phyloP scores from a whole-genome alignment of 1,284 basidiomycete genomes.

The Pseudozyma sp. region DNA sequence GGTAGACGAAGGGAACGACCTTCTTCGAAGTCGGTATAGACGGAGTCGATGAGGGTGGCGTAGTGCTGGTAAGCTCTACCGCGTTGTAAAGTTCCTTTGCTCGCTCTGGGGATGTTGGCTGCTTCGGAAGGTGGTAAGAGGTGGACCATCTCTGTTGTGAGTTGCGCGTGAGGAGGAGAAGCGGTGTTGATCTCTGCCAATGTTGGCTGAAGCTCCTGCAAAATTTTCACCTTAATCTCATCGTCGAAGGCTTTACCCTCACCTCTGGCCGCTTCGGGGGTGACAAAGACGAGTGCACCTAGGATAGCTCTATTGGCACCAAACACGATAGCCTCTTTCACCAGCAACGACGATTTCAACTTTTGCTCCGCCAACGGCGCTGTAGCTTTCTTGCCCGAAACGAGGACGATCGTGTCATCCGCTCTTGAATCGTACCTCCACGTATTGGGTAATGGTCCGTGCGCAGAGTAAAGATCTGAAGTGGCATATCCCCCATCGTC shows the following conservation, averaged over 20 bases:
- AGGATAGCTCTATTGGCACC: slow-evolving; percentile 54
- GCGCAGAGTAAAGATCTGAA: slow-evolving; percentile 48
- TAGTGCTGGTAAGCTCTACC: slow-evolving; percentile 47
- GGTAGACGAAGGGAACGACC: slow-evolving; percentile 33
- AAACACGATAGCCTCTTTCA: slow-evolving; percentile 55
- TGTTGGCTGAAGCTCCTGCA: slow-evolving; percentile 26
- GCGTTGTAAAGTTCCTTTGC: slow-evolving; percentile 57
- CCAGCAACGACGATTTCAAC: slow-evolving; percentile 25
- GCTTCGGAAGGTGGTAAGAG: slow-evolving; percentile 25
- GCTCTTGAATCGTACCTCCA: slow-evolving; percentile 51
- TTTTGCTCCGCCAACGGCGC: slow-evolving; percentile 35
- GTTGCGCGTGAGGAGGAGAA: slow-evolving; percentile 45
- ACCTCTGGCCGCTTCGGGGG: slow-evolving; percentile 9
- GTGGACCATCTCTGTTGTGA: slow-evolving; percentile 47
- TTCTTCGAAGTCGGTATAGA: slow-evolving; percentile 52
- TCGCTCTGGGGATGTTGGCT: slow-evolving; percentile 42
- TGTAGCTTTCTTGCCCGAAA: slow-evolving; percentile 55
- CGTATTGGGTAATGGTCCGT: slow-evolving; percentile 10
- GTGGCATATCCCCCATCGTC: slow-evolving; percentile 50
- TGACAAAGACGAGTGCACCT: slow-evolving; percentile 50
- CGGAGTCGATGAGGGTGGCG: slow-evolving; percentile 28
- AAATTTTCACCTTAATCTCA: slow-evolving; percentile 14
- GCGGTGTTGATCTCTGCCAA: slow-evolving; percentile 33
- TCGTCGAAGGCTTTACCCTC: slow-evolving; percentile 10
- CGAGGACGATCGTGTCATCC: slow-evolving; percentile 56